Conservation (phyloP, 2,329 filamentous ascomycete genomes). For the Lachnellula arida region DNA sequence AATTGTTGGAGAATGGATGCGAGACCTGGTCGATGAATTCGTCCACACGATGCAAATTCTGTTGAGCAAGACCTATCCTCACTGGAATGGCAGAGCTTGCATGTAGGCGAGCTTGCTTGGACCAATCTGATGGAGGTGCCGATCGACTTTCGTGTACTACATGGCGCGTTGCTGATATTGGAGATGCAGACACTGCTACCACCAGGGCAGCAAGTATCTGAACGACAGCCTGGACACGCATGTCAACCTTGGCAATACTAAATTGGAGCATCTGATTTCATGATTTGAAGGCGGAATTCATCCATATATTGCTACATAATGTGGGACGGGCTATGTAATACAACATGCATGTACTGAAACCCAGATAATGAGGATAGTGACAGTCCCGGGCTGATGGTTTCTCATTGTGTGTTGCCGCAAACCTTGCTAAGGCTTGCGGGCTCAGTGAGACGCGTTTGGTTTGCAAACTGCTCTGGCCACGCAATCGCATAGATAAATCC, state of each 20-base stretch:
- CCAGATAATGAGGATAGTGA: constrained; percentile 4
- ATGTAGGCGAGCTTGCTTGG: constrained; percentile 19
- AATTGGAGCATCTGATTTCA: constrained; percentile 19
- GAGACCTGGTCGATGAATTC: constrained; percentile 41
- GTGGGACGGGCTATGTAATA: background rate
- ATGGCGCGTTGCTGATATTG: constrained; percentile 20
- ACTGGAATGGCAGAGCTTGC: constrained; percentile 21
- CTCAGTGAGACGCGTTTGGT: constrained; percentile 14
- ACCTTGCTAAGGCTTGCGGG: constrained; percentile 1
- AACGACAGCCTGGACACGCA: constrained; percentile 21
- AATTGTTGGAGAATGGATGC: constrained; percentile 40
- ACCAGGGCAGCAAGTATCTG: constrained; percentile 26
- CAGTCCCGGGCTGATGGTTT: constrained; percentile 6
- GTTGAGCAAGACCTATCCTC: constrained; percentile 41
- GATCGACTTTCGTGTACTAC: constrained; percentile 26
- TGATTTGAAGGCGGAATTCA: background rate
- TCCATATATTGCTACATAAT: background rate
- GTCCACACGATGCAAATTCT: constrained; percentile 43
- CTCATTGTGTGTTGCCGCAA: constrained; percentile 3
- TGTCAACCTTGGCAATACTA: constrained; percentile 19
- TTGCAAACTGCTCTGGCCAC: constrained; percentile 9
- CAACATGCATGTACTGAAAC: constrained; percentile 12
- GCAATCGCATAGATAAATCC: constrained; percentile 11
- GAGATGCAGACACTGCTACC: constrained; percentile 24
- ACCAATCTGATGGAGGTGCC: constrained; percentile 17